Percentiles rank a stretch among this genome's conserved stretches.
phyloP scores from a whole-genome alignment of 306 rosid species.

The Dalbergia cochinchinensis region DNA sequence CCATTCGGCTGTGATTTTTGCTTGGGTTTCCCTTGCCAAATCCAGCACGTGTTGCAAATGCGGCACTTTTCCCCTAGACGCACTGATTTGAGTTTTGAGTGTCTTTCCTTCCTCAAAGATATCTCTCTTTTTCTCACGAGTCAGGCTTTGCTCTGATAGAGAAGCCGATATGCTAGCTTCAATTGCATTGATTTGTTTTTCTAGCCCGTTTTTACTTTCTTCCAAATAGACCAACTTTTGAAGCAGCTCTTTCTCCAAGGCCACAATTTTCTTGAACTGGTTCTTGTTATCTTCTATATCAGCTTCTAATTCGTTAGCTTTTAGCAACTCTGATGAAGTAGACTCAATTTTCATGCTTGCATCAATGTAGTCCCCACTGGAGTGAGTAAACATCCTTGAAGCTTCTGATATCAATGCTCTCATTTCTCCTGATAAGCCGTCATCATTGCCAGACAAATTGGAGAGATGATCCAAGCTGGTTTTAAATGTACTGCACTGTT shows the following conservation, averaged over 20 bases:
- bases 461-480: slow-evolving; percentile 7
- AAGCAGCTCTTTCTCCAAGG: neutral
- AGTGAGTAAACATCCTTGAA: neutral
- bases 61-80: neutral
- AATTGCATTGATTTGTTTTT: too few species aligned
- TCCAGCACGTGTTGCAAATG: neutral
- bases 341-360: neutral
- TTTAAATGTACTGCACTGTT: neutral
- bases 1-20: slow-evolving; percentile 18
- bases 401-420: neutral
- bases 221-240: neutral
- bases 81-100: neutral
- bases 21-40: neutral
- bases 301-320: slow-evolving; percentile 10
- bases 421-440: too few species aligned
- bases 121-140: neutral
- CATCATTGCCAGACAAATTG: neutral
- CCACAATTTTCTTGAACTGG: neutral
- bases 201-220: neutral
- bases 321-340: neutral
- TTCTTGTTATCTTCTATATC: neutral
- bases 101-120: slow-evolving; percentile 1
- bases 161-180: too few species aligned
- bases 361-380: neutral
- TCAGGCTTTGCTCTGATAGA: neutral